Evolutionary conservation across 495 filamentous ascomycete species (phyloP).

Genomic region (Aspergillus sclerotioniger): DNA sequence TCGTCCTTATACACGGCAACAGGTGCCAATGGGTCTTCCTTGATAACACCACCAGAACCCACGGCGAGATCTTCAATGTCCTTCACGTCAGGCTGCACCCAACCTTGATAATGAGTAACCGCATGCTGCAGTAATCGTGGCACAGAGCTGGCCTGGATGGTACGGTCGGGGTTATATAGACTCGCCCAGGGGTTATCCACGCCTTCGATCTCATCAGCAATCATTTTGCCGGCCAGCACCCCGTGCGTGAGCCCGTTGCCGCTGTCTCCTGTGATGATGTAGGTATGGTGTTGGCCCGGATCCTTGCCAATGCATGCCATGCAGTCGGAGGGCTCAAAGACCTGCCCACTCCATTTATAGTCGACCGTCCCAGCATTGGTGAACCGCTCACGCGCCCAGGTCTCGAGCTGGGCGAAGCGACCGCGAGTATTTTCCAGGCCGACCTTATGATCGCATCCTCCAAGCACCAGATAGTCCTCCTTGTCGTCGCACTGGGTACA

Average conservation of each 20-base stretch:
- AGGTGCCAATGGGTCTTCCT: conserved; percentile 38
- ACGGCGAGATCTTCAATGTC: conserved; percentile 56
- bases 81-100: conserved; percentile 51
- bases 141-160: conserved; percentile 27
- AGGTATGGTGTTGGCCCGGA: conserved; percentile 49
- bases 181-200: conserved; percentile 45
- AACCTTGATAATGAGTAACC: conserved; percentile 52
- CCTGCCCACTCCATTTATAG: conserved; percentile 58
- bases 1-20: conserved; percentile 58
- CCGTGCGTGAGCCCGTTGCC: conserved; percentile 61
- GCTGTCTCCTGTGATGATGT: conserved; percentile 56
- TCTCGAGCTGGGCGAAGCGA: conserved; percentile 47
- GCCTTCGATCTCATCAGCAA: conserved; percentile 54
- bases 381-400: conserved; percentile 54
- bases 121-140: conserved; percentile 43
- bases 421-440: conserved; percentile 45
- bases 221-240: conserved; percentile 49
- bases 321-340: conserved; percentile 55
- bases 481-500: conserved; percentile 50
- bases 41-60: conserved; percentile 52
- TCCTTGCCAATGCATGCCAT: conserved; percentile 57
- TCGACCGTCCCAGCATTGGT: conserved; percentile 46
- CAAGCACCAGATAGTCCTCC: conserved; percentile 57
- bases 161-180: conserved; percentile 49
- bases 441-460: conserved; percentile 61